Base-by-base conservation (phyloP, 1,284 basidiomycete species). In the Peniophora sp. region DNA sequence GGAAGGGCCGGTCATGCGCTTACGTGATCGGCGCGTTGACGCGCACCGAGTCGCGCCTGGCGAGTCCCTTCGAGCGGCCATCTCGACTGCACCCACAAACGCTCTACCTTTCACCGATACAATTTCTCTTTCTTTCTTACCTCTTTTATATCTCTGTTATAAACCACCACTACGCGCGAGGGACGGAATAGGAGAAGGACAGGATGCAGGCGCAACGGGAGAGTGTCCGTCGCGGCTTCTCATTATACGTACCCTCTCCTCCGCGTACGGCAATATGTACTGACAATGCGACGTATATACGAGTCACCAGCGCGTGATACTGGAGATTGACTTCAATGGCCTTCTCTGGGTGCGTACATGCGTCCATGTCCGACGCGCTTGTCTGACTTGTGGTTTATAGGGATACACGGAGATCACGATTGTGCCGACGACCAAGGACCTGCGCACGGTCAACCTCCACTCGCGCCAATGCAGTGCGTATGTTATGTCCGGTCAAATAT, bases 391-490 rank as follows among this genome's bases (percentile, higher is more conserved):
- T 37, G 23, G 23, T 48, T 49, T 55, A 34, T 60, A 92, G 90
- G 91, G 91, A 55, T 94, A 92, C 68, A 95, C 93, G 20, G 93
- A 97, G 69, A 81, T 97, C 58, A 91, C 89, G 17, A 76, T 97
- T 51, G 68, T 88, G 34, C 94, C 94, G 8, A 83, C 80, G 36
- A 85, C 74, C 62, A 78, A 77, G 54, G 84, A 89, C 53, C 74
- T 97, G 36, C 80, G 73, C 59, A 88, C 89, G 3, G 76, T 97
- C 35, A 83, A 92, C 66, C 76, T 97, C 36, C 88, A 97, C 65
- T 91, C 84, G 37, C 81, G 91, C 50, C 85, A 92, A 68, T 91
- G 87, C 68, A 77, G 87, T 89, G 69, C 56, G 86, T 77, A 32
- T 52, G 18, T 17, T 43, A 20, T 46, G 18, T 36, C 24, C 43